Percentiles rank a stretch among this genome's conserved stretches.
Conservation (phyloP, 192 early-diverging fungal genomes). For the Linnemannia exigua region DNA sequence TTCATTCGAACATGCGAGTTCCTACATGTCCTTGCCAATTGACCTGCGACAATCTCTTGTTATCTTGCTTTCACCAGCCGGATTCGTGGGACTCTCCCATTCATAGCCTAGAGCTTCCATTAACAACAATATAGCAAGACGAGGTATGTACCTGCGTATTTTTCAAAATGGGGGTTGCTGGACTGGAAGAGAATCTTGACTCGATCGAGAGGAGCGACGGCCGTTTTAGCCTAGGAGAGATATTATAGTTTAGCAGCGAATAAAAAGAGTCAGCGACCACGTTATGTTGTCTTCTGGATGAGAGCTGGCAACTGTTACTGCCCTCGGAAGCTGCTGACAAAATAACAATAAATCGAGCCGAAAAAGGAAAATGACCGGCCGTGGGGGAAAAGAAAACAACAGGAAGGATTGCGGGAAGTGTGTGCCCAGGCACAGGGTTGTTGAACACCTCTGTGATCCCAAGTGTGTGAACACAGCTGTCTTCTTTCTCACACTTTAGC, state of each 20-base stretch:
- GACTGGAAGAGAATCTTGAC: slow-evolving; percentile 92
- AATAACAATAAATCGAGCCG: slow-evolving; percentile 3
- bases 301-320: background rate
- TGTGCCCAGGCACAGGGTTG: background rate
- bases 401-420: background rate
- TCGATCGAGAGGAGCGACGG: slow-evolving; percentile 86
- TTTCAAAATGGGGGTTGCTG: slow-evolving; percentile 77
- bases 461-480: background rate
- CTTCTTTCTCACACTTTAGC: background rate
- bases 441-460: background rate
- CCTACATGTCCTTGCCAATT: background rate
- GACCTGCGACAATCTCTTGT: background rate
- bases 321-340: background rate
- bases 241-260: background rate
- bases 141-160: slow-evolving; percentile 67
- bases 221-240: slow-evolving; percentile 74
- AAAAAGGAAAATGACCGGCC: background rate
- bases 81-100: no score
- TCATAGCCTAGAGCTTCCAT: background rate
- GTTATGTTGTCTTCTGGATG: background rate
- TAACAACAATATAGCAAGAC: background rate
- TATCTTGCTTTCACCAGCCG: background rate
- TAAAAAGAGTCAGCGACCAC: background rate
- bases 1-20: background rate
- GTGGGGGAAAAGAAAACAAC: background rate